Evolutionary conservation across 2,329 filamentous ascomycete species (phyloP), one percentile per base, ranked within the genome.

Genomic region (Akanthomyces uredinophilus): DNA sequence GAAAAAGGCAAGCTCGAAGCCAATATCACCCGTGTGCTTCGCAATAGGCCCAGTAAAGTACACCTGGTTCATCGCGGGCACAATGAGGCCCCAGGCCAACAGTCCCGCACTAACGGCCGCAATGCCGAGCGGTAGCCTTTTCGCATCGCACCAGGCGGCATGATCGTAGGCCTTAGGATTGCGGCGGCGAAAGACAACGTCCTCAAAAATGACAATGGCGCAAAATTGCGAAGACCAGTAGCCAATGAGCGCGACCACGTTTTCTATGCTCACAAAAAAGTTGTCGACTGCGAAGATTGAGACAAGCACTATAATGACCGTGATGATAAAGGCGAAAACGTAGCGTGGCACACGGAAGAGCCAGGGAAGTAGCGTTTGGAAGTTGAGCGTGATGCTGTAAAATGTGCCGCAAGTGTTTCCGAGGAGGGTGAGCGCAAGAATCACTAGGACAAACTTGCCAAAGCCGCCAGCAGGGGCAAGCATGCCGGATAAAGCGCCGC

Each of bases 31-130:
- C 13, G 85, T 86, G 41, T 67, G 79, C 71, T 78, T 72, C 0
- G 84, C 85, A 66, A 88, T 82, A 0, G 85, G 85, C 0, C 85
- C 85, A 10, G 78, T 81, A 68, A 80, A 87, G 84, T 84, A 87
- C 4, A 79, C 81, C 71, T 86, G 82, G 11, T 77, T 78, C 80
- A 87, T 87, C 37, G 80, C 82, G 0, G 85, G 85, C 7, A 87
- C 75, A 2, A 87, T 78, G 10, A 87, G 69, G 1, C 71, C 80
- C 62, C 81, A 77, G 55, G 75, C 78, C n/a, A 80, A 66, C 3
- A 79, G 46, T 2, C 75, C 81, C 2, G 80, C 78, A 2, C 70
- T 70, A 14, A 83, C 65, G 3, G 82, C 82, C 1, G 82, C 78
- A 5, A 79, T 57, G 3, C 81, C 82, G 0, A 75, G 69, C 0